Evolutionary conservation across 192 early-diverging fungal species (phyloP).

Genomic region (Phycomyces nitens): DNA sequence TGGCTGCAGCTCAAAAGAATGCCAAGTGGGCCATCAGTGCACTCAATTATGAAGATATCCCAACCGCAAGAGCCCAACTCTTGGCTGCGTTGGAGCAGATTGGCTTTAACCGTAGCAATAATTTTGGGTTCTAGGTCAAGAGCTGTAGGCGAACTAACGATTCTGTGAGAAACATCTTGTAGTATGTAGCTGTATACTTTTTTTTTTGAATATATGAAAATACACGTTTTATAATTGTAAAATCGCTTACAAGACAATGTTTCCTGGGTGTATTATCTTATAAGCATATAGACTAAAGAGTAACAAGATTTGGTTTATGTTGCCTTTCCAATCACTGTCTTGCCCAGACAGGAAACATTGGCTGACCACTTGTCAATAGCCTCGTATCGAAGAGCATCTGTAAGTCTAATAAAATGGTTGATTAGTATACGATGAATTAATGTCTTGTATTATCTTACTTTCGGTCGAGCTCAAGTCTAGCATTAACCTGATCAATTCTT

Average conservation of each 20-base stretch:
- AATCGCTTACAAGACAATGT: neutral
- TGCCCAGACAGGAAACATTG: conserved; percentile 59
- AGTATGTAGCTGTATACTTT: neutral
- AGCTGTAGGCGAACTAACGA: neutral
- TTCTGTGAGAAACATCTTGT: too few relatives aligned
- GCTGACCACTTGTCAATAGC: conserved; percentile 71
- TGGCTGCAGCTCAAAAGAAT: conserved; percentile 77
- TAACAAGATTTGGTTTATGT: conserved; percentile 21
- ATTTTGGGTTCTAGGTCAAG: conserved; percentile 22
- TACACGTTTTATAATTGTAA: neutral
- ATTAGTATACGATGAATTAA: conserved; percentile 5
- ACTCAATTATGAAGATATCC: conserved; percentile 90
- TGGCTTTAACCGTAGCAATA: conserved; percentile 29
- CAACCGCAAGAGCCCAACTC: conserved; percentile 77
- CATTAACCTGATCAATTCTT: conserved; percentile 88
- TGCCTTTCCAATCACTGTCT: conserved; percentile 54
- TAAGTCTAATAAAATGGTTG: conserved; percentile 40
- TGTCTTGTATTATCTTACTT: conserved; percentile 46
- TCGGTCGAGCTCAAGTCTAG: conserved; percentile 66
- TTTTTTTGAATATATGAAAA: neutral
- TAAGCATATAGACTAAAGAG: neutral
- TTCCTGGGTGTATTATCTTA: neutral
- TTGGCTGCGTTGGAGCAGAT: conserved; percentile 56
- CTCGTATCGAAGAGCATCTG: conserved; percentile 59
- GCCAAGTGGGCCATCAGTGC: conserved; percentile 92